Base-by-base conservation (phyloP, 805 yeast genomes). In the Spencermartinsiella europaea region DNA sequence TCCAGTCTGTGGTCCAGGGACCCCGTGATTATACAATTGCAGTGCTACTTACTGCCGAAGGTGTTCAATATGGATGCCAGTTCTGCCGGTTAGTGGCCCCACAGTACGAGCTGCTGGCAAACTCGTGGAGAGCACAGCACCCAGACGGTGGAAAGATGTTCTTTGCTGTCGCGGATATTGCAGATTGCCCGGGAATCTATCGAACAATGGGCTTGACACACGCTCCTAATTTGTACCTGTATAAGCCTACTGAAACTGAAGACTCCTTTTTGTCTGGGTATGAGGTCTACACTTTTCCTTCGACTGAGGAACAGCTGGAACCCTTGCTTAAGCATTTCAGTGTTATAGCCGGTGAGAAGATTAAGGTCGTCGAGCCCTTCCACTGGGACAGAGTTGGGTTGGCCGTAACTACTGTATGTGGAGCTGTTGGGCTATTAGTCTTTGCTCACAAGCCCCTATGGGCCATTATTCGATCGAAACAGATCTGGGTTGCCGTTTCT, bases 181-280 rank as follows among this genome's bases (percentile, higher is more conserved):
- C 72, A 39, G 78, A 78, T 40, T 73, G 80, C 14, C 74, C 73
- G 56, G 67, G 67, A 38, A 65, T 76, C 10, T 85, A 80, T 65
- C 72, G 71, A 55, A 62, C 69, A 14, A 69, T 83, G 55, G 62
- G 74, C 28, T 66, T 91, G 56, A 76, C 77, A 54, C 80, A 80
- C 46, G 95, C 91, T 21, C 99, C 99, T 25, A 81, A 85, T 59
- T 59, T 89, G 38, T 81, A 70, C 63, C 61, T 82, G 47, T 83
- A 78, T 62, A 64, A 71, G 1, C 85, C 90, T 17, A 70, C 79
- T 10, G 60, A 61, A 0, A 66, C 62, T 38, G 64, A 57, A 45
- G 53, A 56, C 8, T 58, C 58, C 20, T 51, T 55, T 47, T 44
- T 42, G 21, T 46, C 53, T 38, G 57, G 54, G 3, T 53, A 48